These are phyloP conservation scores for Epichloe coenophiala DNA, from an alignment of 2,329 filamentous ascomycete genomes.

Conservation along the genomic window DNA sequence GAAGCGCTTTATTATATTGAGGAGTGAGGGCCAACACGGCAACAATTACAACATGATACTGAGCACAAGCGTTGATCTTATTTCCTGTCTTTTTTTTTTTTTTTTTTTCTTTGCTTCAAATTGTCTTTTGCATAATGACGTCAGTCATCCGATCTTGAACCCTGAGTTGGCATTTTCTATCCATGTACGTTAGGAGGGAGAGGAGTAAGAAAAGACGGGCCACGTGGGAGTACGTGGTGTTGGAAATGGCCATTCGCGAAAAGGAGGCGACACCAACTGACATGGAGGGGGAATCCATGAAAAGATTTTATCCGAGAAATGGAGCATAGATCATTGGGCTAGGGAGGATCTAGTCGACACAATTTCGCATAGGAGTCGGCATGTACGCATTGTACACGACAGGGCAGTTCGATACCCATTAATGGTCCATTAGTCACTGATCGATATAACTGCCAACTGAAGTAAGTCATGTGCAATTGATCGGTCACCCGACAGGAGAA, in stretches of 20 bases:
- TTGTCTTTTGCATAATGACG: conserved; percentile 5
- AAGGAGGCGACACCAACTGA: not conserved
- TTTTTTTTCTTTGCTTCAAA: conserved; percentile 1
- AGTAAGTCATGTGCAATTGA: not conserved
- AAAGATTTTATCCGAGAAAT: not conserved
- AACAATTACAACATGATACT: not conserved
- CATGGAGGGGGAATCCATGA: not conserved
- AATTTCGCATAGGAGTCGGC: not conserved
- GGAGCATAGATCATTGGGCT: not conserved
- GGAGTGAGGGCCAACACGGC: not conserved
- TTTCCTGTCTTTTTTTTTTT: conserved; percentile 8
- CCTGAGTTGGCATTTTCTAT: not conserved
- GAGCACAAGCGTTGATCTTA: conserved; percentile 5
- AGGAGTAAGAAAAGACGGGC: not conserved
- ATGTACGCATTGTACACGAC: not conserved
- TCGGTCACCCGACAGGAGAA: too few relatives aligned
- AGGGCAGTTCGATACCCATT: not conserved
- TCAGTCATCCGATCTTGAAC: not conserved
- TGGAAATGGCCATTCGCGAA: not conserved
- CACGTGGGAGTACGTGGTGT: not conserved
- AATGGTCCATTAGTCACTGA: not conserved
- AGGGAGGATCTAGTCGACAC: not conserved
- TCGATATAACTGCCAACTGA: not conserved
- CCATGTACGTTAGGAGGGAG: not conserved
- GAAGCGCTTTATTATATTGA: not conserved